Percentiles rank a stretch among this genome's conserved stretches.
Evolutionary conservation across 371 early-diverging fungal genomes (phyloP).

Genomic region (Apophysomyces trapeziformis): DNA sequence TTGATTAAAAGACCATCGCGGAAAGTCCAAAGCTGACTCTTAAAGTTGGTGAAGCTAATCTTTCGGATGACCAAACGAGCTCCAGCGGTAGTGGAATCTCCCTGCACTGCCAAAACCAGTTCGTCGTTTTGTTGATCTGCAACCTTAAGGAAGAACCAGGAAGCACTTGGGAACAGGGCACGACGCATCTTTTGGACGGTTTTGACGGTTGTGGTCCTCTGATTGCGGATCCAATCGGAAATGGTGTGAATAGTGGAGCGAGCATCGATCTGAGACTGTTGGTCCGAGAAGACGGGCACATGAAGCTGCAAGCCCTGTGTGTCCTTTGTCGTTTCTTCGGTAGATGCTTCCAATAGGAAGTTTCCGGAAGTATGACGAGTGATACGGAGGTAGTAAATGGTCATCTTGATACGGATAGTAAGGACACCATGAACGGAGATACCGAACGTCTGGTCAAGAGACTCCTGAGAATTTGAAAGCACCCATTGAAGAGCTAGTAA

Average conservation of each 20-base stretch:
- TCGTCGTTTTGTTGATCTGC: slow-evolving; percentile 21
- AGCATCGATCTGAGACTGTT: slow-evolving; percentile 28
- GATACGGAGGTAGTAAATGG: slow-evolving; percentile 41
- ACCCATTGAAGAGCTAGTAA: slow-evolving; percentile 37
- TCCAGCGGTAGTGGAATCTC: slow-evolving; percentile 19
- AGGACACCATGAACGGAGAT: slow-evolving; percentile 38
- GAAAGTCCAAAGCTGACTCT: slow-evolving; percentile 58
- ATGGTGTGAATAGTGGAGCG: slow-evolving; percentile 20
- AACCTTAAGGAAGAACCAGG: slow-evolving; percentile 51
- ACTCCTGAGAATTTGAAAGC: slow-evolving; percentile 34
- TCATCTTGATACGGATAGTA: slow-evolving; percentile 33
- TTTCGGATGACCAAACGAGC: slow-evolving; percentile 31
- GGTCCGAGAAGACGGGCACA: slow-evolving; percentile 37
- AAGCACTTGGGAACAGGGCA: slow-evolving; percentile 41
- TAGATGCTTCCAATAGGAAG: slow-evolving; percentile 24
- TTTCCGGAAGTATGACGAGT: slow-evolving; percentile 24
- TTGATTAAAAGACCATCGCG: slow-evolving; percentile 57
- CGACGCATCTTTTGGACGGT: slow-evolving; percentile 21
- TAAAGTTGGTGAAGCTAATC: slow-evolving; percentile 35
- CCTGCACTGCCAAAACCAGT: slow-evolving; percentile 34
- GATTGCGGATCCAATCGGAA: slow-evolving; percentile 28
- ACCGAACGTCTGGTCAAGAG: slow-evolving; percentile 36
- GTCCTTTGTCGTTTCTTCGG: not conserved
- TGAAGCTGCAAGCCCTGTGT: slow-evolving; percentile 34
- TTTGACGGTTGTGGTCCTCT: slow-evolving; percentile 26